Evolutionary conservation across 108 stramenopile genomes (phyloP).

Genomic region (Discostella stelligeroides): DNA sequence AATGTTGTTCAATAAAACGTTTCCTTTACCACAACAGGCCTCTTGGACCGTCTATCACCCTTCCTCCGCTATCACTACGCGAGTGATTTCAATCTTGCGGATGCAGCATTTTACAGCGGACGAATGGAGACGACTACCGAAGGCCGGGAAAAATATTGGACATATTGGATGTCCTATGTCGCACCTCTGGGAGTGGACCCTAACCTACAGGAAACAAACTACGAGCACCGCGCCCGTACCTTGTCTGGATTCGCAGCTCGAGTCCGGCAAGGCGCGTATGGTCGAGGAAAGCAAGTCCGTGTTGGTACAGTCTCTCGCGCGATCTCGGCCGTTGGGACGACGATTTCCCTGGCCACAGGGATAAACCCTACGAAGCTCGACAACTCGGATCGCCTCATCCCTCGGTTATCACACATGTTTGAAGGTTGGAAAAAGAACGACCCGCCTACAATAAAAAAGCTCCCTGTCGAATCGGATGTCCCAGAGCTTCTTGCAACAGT

Average conservation of each 20-base stretch:
- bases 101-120: no score
- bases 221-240: neutral
- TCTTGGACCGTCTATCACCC: no score
- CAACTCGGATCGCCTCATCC: no score
- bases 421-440: neutral
- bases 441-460: neutral
- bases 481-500: neutral
- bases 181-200: constrained; percentile 1
- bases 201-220: neutral
- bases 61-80: no score
- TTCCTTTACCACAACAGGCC: neutral
- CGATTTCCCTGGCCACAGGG: no score
- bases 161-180: neutral
- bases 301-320: neutral
- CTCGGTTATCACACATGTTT: neutral
- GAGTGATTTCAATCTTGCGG: no score
- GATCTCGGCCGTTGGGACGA: constrained; percentile 12
- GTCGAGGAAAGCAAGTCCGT: neutral
- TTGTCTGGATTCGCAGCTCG: neutral
- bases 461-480: neutral
- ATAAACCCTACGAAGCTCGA: constrained; percentile 3
- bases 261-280: neutral
- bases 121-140: neutral
- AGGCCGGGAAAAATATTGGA: neutral
- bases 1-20: neutral